These are phyloP conservation scores for Lasiosphaeria hispida DNA, from an alignment of 495 filamentous ascomycete species.

Conservation along the genomic window DNA sequence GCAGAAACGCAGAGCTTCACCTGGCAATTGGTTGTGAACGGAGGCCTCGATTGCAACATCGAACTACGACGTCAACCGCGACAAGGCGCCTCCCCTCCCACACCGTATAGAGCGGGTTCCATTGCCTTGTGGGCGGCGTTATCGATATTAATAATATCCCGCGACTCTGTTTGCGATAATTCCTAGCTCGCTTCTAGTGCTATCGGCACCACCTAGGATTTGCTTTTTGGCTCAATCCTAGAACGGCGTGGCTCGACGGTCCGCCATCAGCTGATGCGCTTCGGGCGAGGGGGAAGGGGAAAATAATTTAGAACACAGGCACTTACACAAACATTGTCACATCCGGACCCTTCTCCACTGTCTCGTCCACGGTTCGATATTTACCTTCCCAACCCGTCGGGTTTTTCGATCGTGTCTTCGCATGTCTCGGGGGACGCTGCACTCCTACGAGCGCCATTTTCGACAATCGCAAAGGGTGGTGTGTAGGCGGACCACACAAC, in stretches of 20 bases:
- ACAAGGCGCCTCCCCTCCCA: background rate
- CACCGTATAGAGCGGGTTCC: background rate
- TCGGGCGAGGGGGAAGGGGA: constrained; percentile 9
- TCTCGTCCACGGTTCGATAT: constrained; percentile 3
- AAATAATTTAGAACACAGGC: constrained; percentile 8
- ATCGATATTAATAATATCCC: constrained; percentile 23
- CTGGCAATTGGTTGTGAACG: background rate
- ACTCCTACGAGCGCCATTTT: background rate
- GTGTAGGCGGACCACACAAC: background rate
- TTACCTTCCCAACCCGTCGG: constrained; percentile 8
- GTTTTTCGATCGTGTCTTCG: constrained; percentile 5
- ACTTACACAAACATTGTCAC: constrained; percentile 5
- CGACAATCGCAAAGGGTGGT: background rate
- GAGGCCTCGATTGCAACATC: background rate
- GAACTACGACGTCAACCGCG: background rate
- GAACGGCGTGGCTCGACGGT: constrained; percentile 17
- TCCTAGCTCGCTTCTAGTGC: background rate
- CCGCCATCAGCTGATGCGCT: constrained; percentile 20
- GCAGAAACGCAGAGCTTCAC: background rate
- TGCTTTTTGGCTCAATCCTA: constrained; percentile 27
- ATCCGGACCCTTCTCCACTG: background rate
- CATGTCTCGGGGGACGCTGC: constrained; percentile 9
- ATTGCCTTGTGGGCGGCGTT: constrained; percentile 4
- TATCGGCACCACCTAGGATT: constrained; percentile 11
- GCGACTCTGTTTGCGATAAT: constrained; percentile 1